These are phyloP conservation scores for Aspergillus conjunctus DNA, from an alignment of 495 filamentous ascomycete genomes.

Conservation along the genomic window DNA sequence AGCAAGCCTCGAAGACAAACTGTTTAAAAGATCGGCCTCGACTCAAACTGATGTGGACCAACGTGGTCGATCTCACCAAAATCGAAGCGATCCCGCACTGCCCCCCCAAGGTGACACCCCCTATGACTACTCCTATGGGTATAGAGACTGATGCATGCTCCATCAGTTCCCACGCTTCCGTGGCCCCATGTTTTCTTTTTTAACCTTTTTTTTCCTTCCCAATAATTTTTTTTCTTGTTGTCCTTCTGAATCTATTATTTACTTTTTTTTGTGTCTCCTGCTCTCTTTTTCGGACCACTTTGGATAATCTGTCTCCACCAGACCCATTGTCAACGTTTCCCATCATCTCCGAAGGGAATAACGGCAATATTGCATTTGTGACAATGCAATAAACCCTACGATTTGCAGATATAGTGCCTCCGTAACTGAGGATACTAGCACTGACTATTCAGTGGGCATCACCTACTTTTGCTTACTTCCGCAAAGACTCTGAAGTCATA, in stretches of 20 bases:
- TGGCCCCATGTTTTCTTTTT: slow-evolving; percentile 8
- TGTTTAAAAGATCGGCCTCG: slow-evolving; percentile 24
- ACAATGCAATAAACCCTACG: slow-evolving; percentile 9
- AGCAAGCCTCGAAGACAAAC: slow-evolving; percentile 16
- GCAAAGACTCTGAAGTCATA: slow-evolving; percentile 3
- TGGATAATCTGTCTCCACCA: slow-evolving; percentile 2
- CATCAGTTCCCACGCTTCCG: slow-evolving; percentile 9
- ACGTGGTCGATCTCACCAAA: slow-evolving; percentile 43
- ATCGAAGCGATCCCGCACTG: slow-evolving; percentile 30
- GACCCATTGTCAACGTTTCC: slow-evolving; percentile 8
- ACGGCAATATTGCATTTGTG: slow-evolving; percentile 20
- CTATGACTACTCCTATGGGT: not conserved
- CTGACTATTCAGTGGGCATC: not conserved
- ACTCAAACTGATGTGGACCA: slow-evolving; percentile 36
- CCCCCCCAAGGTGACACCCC: slow-evolving; percentile 19
- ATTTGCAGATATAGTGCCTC: not conserved
- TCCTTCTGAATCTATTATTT: not conserved
- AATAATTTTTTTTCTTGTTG: not conserved
- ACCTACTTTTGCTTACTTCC: not conserved
- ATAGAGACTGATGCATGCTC: not conserved
- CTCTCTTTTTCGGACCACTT: not conserved
- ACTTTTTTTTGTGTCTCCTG: not conserved
- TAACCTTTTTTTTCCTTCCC: not conserved
- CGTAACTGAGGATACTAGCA: slow-evolving; percentile 1
- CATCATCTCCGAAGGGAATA: slow-evolving; percentile 7